Evolutionary conservation across 768 basidiomycete genomes (phyloP).

Genomic region (Lepiota subincarnata): DNA sequence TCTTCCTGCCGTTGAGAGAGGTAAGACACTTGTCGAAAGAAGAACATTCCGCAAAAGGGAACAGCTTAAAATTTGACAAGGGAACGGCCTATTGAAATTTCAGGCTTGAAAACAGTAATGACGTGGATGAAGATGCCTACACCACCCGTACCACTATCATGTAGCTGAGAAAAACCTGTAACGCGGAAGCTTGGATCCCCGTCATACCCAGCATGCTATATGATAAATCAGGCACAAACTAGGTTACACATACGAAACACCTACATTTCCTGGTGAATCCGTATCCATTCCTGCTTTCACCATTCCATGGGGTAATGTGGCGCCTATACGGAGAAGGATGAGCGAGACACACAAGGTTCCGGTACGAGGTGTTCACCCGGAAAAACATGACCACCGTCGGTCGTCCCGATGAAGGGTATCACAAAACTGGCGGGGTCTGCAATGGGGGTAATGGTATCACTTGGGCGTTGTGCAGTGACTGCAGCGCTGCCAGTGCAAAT

Average conservation of each 20-base stretch:
- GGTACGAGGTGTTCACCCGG: conserved; percentile 38
- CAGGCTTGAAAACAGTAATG: neutral
- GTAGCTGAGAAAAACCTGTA: conserved; percentile 61
- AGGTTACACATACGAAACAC: neutral
- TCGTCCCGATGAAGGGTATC: conserved; percentile 60
- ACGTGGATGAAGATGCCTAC: conserved; percentile 26
- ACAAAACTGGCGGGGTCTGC: conserved; percentile 43
- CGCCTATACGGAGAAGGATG: conserved; percentile 32
- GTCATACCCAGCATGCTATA: conserved; percentile 47
- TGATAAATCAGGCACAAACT: neutral
- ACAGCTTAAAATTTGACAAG: conserved; percentile 61
- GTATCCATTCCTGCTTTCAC: conserved; percentile 66
- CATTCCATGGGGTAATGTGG: conserved; percentile 68
- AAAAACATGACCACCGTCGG: conserved; percentile 62
- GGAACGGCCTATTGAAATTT: conserved; percentile 37
- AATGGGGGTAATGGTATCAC: conserved; percentile 19
- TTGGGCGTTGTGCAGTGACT: conserved; percentile 1
- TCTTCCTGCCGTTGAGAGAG: conserved; percentile 40
- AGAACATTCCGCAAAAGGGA: conserved; percentile 47
- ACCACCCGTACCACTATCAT: conserved; percentile 61
- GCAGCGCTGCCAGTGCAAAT: neutral
- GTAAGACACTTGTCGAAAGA: conserved; percentile 52
- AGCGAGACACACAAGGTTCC: neutral
- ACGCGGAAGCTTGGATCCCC: conserved; percentile 37
- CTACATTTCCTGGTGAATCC: conserved; percentile 56